These are phyloP conservation scores for Scheffersomyces insectosa DNA, from an alignment of 1,139 yeast genomes.

Conservation along the genomic window DNA sequence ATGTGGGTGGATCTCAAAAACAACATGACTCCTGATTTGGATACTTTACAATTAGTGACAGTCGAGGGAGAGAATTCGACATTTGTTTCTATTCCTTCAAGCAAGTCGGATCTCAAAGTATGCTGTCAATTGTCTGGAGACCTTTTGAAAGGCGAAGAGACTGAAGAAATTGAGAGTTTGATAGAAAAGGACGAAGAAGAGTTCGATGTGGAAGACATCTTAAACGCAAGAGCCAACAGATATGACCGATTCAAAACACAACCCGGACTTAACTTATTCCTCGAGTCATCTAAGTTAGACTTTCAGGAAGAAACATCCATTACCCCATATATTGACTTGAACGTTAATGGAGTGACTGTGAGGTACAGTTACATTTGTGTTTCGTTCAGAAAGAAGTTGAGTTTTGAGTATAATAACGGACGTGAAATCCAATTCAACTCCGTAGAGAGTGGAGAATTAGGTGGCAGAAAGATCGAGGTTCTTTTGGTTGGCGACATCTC, in stretches of 20 bases:
- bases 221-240: slow-evolving; percentile 31
- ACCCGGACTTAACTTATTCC: slow-evolving; percentile 48
- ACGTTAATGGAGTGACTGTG: slow-evolving; percentile 35
- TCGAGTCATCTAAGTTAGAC: slow-evolving; percentile 37
- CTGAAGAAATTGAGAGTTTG: slow-evolving; percentile 3
- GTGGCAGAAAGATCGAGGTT: slow-evolving; percentile 53
- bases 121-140: slow-evolving; percentile 42
- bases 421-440: slow-evolving; percentile 45
- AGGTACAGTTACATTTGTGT: slow-evolving; percentile 46
- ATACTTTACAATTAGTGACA: slow-evolving; percentile 42
- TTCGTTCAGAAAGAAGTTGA: slow-evolving; percentile 45
- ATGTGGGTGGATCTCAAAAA: slow-evolving; percentile 51
- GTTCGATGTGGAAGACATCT: slow-evolving; percentile 15
- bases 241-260: slow-evolving; percentile 37
- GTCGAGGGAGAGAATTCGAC: slow-evolving; percentile 50
- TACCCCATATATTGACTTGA: slow-evolving; percentile 38
- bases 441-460: slow-evolving; percentile 59
- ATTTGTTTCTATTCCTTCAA: slow-evolving; percentile 41
- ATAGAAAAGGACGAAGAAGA: neutral
- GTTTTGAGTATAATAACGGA: slow-evolving; percentile 31
- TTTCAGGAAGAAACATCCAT: slow-evolving; percentile 34
- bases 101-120: slow-evolving; percentile 45
- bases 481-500: slow-evolving; percentile 40
- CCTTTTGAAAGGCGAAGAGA: slow-evolving; percentile 16
- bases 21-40: slow-evolving; percentile 37